Evolutionary conservation across 177 flowering plant genomes (phyloP), one percentile per base, ranked within the genome.

Genomic region (Vitis hybrid): DNA sequence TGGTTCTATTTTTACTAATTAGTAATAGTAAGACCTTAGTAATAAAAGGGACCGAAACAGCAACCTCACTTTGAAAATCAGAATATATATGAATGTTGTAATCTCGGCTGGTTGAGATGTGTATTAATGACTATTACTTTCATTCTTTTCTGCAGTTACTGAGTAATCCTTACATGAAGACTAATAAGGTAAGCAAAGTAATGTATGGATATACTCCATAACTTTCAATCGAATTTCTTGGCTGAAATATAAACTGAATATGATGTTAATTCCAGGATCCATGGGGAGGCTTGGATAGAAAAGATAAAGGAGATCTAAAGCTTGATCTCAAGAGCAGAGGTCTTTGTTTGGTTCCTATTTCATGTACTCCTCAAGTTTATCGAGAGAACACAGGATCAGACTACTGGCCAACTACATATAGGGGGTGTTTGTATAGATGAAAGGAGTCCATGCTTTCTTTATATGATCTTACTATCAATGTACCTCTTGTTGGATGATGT

Each of bases 361-460:
- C 91, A 13, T 84, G 83, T 59, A 83, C 87, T 1, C 88, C 94
- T 50, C 87, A 83, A 69, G 75, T 80, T 52, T 87, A 77, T 48
- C 76, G 79, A 9, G 94, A 90, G 54, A 88, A 81, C 72, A 68
- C 78, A 0, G 94, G 88, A 68, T 70, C 91, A 11, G 94, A 90
- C 66, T 90, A 87, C 69, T 88, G 86, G 89, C 85, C 91, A 10
- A 91, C 92, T 2, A 64, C 88, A 0, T 88, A 84, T 50, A 79
- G 89, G 78, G 89, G 94, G 50, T 84, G 86, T 69, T 78, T 88
- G 79, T 90, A 90, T 60, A 78, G 91, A 69, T 89, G 77, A 85
- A 40, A 34, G 40, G 5, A 34, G 40, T 34, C 4, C 40, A 34
- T 34, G 40, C 40, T 34, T 34, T 34, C 40, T 34, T 34, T 5